Evolutionary conservation across 1,284 basidiomycete species (phyloP), one percentile per base, ranked within the genome.

Genomic region (Porodaedalea pini): DNA sequence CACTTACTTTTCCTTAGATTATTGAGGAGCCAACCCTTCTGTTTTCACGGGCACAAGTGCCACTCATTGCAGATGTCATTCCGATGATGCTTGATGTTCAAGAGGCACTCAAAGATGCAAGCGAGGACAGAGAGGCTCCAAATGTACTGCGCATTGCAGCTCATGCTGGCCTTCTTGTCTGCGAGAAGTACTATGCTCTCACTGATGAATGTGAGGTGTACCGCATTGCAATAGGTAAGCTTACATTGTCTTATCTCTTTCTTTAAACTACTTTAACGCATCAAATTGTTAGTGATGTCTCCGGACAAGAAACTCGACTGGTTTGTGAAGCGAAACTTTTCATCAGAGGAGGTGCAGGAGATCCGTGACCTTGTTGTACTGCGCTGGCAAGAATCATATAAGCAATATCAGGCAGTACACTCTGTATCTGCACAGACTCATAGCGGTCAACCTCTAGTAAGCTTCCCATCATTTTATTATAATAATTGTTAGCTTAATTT

Each of bases 221-320:
- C 51, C 56, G 60, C 3, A 68, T 67, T 39, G 63, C 64, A 0
- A 66, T 65, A 11, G 55, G 66, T 67, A 54, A 17, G 56, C 32
- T 34, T 56, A 41, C 6, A 5, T 41, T 41, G 15, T n/a, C n/a
- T n/a, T 4, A 41, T 41, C 5, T 41, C 6, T 41, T 6, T 11
- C 6, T 41, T 41, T 41, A 41, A n/a, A 11, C 6, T 41, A 41
- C n/a, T 41, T 21, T 11, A 5, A 11, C 11, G 5, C 17, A 6
- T 41, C 19, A 21, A 7, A 7, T 36, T 41, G 40, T 21, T 41
- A 41, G 40, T 41, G 4, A 41, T 41, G 32, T 34, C 32, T 34
- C 32, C 32, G 6, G 32, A 34, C 32, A 34, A 34, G 32, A 34
- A 34, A 13, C 6, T 34, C 7, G 6, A 6, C 13, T 34, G 32